Evolutionary conservation across 1,284 basidiomycete genomes (phyloP), one percentile per base, ranked within the genome.

Genomic region (Leucoagaricus sp.): DNA sequence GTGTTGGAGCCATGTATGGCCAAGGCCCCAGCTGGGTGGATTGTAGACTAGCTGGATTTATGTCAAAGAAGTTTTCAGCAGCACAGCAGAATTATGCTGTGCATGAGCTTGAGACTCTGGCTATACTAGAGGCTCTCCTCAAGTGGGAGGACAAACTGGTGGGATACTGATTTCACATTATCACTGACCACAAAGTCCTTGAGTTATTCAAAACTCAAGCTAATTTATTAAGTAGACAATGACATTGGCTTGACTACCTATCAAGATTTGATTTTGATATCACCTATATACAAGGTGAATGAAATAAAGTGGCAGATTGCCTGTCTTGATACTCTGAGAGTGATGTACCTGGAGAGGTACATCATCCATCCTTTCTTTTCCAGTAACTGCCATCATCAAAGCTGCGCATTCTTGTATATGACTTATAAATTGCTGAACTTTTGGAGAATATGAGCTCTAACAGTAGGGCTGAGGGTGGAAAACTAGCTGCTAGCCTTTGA

Each of bases 71-170:
- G 38, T 72, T 78, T 47, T 74, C 72, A 0, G 26, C 53, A 15
- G 72, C 73, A 1, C 76, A 79, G 57, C 65, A 66, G 4, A 65
- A 73, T 26, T 78, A 79, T 44, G 60, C 58, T 1, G 67, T 72
- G 1, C 71, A 67, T 51, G 71, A 79, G 49, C 59, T 65, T 4
- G 76, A 79, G 47, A 69, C 69, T 0, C 57, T 79, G 2, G 75
- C 69, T 0, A 67, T 71, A 0, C 57, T 75, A 0, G 69, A 74
- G 55, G 62, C 72, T 3, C 66, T 76, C 58, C 59, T 70, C 15
- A 17, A 65, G 2, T 66, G 72, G 48, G 44, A 62, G 1, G 62
- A 72, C 44, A 65, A 72, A 12, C 61, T 75, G 0, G 61, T 68
- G 3, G 73, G 75, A 0, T 52, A 46, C 0, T 34, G 50, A 0